These are phyloP conservation scores for Alternaria tenuissima DNA, from an alignment of 2,329 filamentous ascomycete species.

Conservation along the genomic window DNA sequence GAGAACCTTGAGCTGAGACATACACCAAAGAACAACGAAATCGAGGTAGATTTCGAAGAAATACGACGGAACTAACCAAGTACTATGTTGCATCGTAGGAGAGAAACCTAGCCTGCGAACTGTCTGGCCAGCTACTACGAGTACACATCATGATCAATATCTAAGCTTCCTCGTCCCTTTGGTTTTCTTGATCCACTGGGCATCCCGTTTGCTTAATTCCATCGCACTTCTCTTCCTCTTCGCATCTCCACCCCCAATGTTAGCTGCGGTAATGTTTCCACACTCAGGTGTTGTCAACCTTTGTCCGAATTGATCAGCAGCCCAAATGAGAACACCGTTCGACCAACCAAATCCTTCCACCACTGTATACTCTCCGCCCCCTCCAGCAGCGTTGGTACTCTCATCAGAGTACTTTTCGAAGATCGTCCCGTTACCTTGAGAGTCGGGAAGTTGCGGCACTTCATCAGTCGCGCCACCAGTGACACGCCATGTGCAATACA, in stretches of 20 bases:
- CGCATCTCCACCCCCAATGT: constrained; percentile 19
- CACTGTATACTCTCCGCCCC: constrained; percentile 73
- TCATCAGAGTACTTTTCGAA: constrained; percentile 75
- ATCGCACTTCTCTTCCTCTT: constrained; percentile 44
- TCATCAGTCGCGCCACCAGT: constrained; percentile 67
- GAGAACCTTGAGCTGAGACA: neutral
- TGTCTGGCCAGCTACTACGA: neutral
- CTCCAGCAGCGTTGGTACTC: constrained; percentile 66
- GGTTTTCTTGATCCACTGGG: constrained; percentile 43
- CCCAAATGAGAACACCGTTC: constrained; percentile 73
- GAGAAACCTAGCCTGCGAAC: neutral
- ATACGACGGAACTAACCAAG: neutral
- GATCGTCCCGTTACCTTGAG: constrained; percentile 67
- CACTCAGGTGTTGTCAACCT: constrained; percentile 63
- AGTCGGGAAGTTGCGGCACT: constrained; percentile 29
- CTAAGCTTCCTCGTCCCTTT: constrained; percentile 7
- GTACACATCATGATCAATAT: constrained; percentile 3
- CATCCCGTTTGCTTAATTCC: constrained; percentile 41
- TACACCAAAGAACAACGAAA: neutral
- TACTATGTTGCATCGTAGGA: neutral
- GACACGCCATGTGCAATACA: constrained; percentile 74
- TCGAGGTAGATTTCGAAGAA: neutral
- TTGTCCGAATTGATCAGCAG: constrained; percentile 68
- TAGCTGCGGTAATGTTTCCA: constrained; percentile 43
- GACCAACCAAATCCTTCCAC: constrained; percentile 77